These are phyloP conservation scores for Fusarium annulatum DNA, from an alignment of 2,329 filamentous ascomycete genomes.

Conservation along the genomic window DNA sequence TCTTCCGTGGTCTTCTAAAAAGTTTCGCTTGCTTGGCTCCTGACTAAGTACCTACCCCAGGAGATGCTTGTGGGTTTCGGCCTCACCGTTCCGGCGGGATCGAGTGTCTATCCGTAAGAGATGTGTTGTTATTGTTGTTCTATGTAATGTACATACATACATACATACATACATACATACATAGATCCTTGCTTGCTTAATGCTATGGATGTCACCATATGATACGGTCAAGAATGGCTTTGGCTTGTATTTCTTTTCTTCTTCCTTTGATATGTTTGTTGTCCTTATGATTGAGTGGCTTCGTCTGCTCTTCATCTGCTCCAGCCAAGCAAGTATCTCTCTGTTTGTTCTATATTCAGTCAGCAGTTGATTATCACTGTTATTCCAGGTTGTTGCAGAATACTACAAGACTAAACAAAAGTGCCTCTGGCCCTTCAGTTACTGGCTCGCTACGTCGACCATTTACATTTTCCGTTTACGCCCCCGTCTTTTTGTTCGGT, in stretches of 20 bases:
- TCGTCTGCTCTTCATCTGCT: background rate
- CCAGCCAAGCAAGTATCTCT: background rate
- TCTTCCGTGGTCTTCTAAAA: background rate
- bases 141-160: background rate
- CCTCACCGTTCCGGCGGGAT: constrained; percentile 27
- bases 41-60: background rate
- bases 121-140: background rate
- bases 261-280: background rate
- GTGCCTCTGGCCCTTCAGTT: background rate
- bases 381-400: constrained; percentile 1
- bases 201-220: background rate
- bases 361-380: background rate
- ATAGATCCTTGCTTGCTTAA: background rate
- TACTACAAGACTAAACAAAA: constrained; percentile 1
- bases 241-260: background rate
- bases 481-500: constrained; percentile 21
- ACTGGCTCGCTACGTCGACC: constrained; percentile 32
- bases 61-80: constrained; percentile 26
- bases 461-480: constrained; percentile 26
- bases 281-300: background rate
- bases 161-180: background rate
- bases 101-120: background rate
- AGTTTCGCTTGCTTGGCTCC: background rate
- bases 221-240: constrained; percentile 2
- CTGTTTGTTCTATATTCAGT: background rate